Percentiles rank a stretch among this genome's conserved stretches.
Evolutionary conservation across 176 grass and related monocot genomes (phyloP).

Genomic region (Poa annua): DNA sequence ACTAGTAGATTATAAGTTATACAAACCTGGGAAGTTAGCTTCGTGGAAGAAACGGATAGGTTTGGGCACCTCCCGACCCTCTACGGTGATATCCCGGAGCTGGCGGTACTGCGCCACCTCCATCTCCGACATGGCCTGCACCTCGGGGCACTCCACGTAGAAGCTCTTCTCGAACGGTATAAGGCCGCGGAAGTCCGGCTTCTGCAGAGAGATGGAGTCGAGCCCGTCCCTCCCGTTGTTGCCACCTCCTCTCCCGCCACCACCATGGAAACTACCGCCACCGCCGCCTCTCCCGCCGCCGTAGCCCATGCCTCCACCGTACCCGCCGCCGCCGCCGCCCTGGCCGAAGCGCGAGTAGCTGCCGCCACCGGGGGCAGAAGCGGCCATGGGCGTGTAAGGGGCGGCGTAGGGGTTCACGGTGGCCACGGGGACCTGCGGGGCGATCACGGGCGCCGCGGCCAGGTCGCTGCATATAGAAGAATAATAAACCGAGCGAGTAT

Average conservation of each 20-base stretch:
- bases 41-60: conserved; percentile 88
- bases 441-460: conserved; percentile 25
- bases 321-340: conserved; percentile 33
- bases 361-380: conserved; percentile 36
- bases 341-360: conserved; percentile 47
- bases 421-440: conserved; percentile 35
- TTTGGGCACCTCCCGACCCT: conserved; percentile 83
- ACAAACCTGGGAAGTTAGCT: conserved; percentile 80
- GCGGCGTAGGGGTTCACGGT: conserved; percentile 37
- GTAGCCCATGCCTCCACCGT: conserved; percentile 31
- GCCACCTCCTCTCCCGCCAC: conserved; percentile 50
- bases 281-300: conserved; percentile 34
- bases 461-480: conserved; percentile 36
- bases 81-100: conserved; percentile 67
- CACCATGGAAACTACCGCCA: conserved; percentile 36
- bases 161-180: conserved; percentile 97
- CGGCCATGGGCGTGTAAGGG: conserved; percentile 33
- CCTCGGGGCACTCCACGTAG: conserved; percentile 72
- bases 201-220: conserved; percentile 64
- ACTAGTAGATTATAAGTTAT: background rate
- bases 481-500: background rate
- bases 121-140: conserved; percentile 87
- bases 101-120: conserved; percentile 70
- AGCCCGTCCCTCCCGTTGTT: conserved; percentile 71
- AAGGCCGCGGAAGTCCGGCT: conserved; percentile 74